Base-by-base conservation (phyloP, 2,329 filamentous ascomycete genomes). In the Colletotrichum chrysophilum region DNA sequence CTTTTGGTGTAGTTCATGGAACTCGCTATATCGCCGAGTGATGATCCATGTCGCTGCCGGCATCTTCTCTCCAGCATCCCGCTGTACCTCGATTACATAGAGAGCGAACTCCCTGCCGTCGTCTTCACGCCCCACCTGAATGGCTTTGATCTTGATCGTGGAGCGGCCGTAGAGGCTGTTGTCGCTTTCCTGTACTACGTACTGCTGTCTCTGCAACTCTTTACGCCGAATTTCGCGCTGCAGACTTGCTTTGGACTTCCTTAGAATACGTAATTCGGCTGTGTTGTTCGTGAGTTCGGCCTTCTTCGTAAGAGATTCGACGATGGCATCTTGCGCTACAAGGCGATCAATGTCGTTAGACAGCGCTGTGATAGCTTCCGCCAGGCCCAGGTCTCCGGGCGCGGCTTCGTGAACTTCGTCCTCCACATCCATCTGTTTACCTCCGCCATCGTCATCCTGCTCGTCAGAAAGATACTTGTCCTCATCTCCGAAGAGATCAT, bases 201-300 rank as follows among this genome's bases (percentile, higher is more conserved):
- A 99, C 83, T 99, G 97, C 84, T 98, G 97, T 68, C 96, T 91
- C 83, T 99, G 97, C 81, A 99, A 91, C 84, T 98, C 96, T 83
- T 98, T 99, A 38, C 96, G 93, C 72, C 95, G 92, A 70, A 98
- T 96, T 84, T 99, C 97, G 78, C 97, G 91, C 81, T 98, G 94
- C 73, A 99, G 87, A 84, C 97, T 99, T 36, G 96, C 93, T 83
- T 97, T 98, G 1, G 96, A 98, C 84, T 99, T 99, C 70, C 94
- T 93, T 66, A 99, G 85, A 77, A 99, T 98, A 38, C 97, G 91
- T 68, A 99, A 84, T 83, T 99, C 97, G 3, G 96, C 95, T 16
- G 94, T 96, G 82, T 99, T 99, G 83, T 99, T 99, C 3, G 97
- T 99, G 68, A 99, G 87, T 83, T 99, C 97, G 1, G 97, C 97